Evolutionary conservation across 495 filamentous ascomycete species (phyloP).

Genomic region (Lasiosphaeria hispida): DNA sequence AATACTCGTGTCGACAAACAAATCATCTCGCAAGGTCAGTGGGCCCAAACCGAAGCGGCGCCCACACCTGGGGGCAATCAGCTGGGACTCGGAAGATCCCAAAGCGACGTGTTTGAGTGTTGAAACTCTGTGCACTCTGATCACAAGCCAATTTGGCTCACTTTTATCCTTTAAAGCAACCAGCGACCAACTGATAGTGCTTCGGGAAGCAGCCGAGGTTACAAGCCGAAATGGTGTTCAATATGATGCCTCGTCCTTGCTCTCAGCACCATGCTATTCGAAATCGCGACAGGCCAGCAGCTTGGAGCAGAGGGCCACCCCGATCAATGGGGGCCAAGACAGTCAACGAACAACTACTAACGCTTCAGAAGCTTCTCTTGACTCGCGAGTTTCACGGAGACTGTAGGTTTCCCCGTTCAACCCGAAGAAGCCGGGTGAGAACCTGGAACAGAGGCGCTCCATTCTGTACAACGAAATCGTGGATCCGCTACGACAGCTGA

Average conservation of each 20-base stretch:
- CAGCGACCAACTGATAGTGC: not conserved
- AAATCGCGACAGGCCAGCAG: slow-evolving; percentile 18
- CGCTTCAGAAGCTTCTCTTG: slow-evolving; percentile 5
- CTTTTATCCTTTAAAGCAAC: not conserved
- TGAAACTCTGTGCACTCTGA: not conserved
- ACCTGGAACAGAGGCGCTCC: not conserved
- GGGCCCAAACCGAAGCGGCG: not conserved
- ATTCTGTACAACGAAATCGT: slow-evolving; percentile 5
- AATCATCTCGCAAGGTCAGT: not conserved
- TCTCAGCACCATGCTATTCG: slow-evolving; percentile 24
- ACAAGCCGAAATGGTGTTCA: not conserved
- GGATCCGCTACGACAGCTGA: not conserved
- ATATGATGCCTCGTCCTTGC: slow-evolving; percentile 13
- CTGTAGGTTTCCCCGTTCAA: slow-evolving; percentile 7
- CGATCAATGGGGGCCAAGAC: slow-evolving; percentile 3
- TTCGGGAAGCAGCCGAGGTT: not conserved
- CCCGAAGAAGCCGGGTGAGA: not conserved
- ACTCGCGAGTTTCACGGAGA: slow-evolving; percentile 13
- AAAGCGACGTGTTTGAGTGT: not conserved
- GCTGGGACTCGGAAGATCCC: not conserved
- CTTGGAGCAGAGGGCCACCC: slow-evolving; percentile 10
- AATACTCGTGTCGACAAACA: not conserved
- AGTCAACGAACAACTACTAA: slow-evolving; percentile 1
- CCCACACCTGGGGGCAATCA: not conserved
- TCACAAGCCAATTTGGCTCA: not conserved